Evolutionary conservation across 139 green algal species (phyloP).

Genomic region (Chlorella sp.): DNA sequence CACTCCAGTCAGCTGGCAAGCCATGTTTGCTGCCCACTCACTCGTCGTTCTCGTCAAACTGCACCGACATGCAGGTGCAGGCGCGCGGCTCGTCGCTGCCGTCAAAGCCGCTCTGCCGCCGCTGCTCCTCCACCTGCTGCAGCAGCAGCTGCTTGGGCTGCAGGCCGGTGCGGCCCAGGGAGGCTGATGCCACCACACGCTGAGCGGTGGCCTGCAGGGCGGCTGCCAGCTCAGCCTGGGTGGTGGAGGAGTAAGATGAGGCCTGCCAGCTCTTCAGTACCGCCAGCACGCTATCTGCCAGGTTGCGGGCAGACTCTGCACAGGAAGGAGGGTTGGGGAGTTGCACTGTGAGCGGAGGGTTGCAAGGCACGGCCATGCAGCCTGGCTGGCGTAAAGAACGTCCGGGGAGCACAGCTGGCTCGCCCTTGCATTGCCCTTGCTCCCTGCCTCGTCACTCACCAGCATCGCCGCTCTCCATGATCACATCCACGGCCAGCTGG

Average conservation of each 20-base stretch:
- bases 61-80: constrained; percentile 16
- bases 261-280: constrained; percentile 26
- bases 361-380: no score
- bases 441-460: background rate
- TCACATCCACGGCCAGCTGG: constrained; percentile 22
- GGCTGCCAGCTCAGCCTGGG: constrained; percentile 22
- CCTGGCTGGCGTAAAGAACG: no score
- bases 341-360: no score
- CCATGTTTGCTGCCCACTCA: no score
- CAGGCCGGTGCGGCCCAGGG: constrained; percentile 15
- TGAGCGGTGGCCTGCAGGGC: constrained; percentile 3
- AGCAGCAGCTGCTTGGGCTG: constrained; percentile 16
- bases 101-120: no score
- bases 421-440: background rate
- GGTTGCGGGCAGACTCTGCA: constrained; percentile 26
- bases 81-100: background rate
- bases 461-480: constrained; percentile 5
- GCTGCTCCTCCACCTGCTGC: constrained; percentile 25
- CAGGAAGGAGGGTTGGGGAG: background rate
- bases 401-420: background rate
- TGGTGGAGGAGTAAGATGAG: background rate
- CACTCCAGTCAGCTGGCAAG: no score
- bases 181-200: background rate
- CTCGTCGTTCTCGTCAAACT: background rate
- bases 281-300: constrained; percentile 8